Conservation (phyloP, 164 flowering plant species). For the Malania oleifera region DNA sequence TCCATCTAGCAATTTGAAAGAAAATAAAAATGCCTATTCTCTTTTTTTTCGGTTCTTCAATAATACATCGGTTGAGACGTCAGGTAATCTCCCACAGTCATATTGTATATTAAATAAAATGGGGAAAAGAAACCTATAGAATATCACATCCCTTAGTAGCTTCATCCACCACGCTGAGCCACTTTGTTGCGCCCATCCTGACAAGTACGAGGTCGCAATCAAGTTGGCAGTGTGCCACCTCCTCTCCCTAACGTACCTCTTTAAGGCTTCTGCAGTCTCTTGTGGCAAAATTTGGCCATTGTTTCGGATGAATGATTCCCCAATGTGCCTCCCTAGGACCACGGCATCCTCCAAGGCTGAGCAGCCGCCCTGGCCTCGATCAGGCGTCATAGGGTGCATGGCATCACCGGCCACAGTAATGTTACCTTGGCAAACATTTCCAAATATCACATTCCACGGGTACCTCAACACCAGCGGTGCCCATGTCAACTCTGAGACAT, state of each 20-base stretch:
- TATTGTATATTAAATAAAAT: not conserved
- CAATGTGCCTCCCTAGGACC: constrained; percentile 32
- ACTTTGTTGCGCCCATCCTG: constrained; percentile 26
- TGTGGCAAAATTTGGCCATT: constrained; percentile 3
- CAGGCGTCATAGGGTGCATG: constrained; percentile 54
- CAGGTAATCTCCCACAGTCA: constrained; percentile 28
- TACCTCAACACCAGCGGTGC: constrained; percentile 31
- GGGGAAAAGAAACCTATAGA: constrained; percentile 9
- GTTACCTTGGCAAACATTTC: constrained; percentile 17
- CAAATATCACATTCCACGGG: constrained; percentile 35
- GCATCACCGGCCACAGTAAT: constrained; percentile 48
- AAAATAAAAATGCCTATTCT: no score
- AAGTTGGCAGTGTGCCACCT: constrained; percentile 24
- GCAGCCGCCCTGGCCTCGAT: constrained; percentile 44
- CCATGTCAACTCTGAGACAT: constrained; percentile 20
- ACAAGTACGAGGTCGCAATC: constrained; percentile 19
- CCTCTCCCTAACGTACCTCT: constrained; percentile 20
- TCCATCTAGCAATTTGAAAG: no score
- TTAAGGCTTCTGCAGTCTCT: constrained; percentile 11
- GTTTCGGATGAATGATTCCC: constrained; percentile 7
- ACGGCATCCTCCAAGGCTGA: constrained; percentile 43
- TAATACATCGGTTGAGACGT: no score
- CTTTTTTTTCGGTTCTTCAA: no score
- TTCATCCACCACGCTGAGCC: constrained; percentile 25
- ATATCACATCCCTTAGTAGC: constrained; percentile 11